Evolutionary conservation across 768 basidiomycete genomes (phyloP).

Genomic region (Lactarius hatsudake): DNA sequence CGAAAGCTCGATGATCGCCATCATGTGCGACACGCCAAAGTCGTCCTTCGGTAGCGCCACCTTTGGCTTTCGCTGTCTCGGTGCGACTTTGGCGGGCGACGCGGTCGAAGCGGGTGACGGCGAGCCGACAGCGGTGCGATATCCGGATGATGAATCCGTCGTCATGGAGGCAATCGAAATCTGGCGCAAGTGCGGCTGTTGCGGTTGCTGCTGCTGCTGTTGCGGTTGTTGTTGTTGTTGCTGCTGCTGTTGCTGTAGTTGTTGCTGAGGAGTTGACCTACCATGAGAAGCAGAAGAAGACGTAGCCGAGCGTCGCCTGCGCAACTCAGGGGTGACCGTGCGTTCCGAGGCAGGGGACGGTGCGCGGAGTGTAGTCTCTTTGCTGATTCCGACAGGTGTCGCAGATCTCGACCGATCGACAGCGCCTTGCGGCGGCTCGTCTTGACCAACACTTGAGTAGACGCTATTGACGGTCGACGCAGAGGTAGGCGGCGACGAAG

Average conservation of each 20-base stretch:
- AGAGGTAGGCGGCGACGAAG: conserved; percentile 28
- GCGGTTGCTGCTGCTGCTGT: neutral
- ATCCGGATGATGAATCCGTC: conserved; percentile 28
- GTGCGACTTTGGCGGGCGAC: conserved; percentile 32
- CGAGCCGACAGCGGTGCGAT: conserved; percentile 27
- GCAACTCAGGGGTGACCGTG: conserved; percentile 30
- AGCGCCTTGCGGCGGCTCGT: conserved; percentile 33
- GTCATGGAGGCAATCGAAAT: conserved; percentile 18
- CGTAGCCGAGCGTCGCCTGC: conserved; percentile 15
- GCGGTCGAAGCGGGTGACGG: conserved; percentile 16
- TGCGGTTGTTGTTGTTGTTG: neutral
- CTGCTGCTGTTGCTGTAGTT: neutral
- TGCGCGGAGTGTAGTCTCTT: conserved; percentile 27
- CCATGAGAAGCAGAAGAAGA: conserved; percentile 19
- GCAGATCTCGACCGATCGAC: conserved; percentile 28
- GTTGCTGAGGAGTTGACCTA: conserved; percentile 17
- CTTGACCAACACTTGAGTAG: conserved; percentile 59
- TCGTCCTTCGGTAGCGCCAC: conserved; percentile 68
- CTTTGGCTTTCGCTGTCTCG: conserved; percentile 40
- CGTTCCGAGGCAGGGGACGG: conserved; percentile 33
- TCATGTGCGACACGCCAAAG: conserved; percentile 83
- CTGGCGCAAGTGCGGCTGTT: conserved; percentile 19
- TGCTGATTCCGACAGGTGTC: conserved; percentile 23
- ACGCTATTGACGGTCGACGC: conserved; percentile 31
- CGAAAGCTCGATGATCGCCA: conserved; percentile 80